Conservation (phyloP, 2,329 filamentous ascomycete species). For the Colletotrichum sp. region DNA sequence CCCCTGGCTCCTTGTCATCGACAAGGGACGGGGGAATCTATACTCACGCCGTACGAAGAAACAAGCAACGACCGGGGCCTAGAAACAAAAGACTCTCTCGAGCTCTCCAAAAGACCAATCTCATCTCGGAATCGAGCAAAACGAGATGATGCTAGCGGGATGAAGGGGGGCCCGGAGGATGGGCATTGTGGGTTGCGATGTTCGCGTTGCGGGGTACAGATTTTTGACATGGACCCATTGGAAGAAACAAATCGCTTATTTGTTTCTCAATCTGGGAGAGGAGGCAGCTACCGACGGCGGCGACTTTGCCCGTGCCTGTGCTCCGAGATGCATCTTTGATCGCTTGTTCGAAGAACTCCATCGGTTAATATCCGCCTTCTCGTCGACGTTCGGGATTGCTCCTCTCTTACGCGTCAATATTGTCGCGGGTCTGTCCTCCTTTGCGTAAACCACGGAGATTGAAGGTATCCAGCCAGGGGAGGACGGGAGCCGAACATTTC, state of each 20-base stretch:
- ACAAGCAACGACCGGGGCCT: background rate
- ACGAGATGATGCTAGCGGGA: background rate
- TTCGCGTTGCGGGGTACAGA: slow-evolving; percentile 13
- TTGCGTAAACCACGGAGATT: slow-evolving; percentile 6
- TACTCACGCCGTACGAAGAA: background rate
- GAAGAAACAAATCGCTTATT: background rate
- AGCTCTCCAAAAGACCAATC: background rate
- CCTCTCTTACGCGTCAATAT: background rate
- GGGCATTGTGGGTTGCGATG: background rate
- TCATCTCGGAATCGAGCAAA: slow-evolving; percentile 10
- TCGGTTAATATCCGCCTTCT: slow-evolving; percentile 13
- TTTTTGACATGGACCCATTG: background rate
- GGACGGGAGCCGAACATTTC: background rate
- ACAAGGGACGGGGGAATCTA: background rate
- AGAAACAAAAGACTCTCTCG: background rate
- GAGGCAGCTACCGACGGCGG: background rate
- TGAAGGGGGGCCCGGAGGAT: background rate
- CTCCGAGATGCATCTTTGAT: background rate
- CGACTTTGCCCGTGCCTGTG: background rate
- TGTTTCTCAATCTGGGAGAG: background rate
- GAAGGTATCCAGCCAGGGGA: background rate
- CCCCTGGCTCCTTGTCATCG: background rate
- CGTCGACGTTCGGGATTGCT: background rate
- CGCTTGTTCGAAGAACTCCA: background rate
- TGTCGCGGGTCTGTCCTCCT: background rate